Evolutionary conservation across 2,329 filamentous ascomycete species (phyloP), one percentile per base, ranked within the genome.

Genomic region (Aureobasidium zeae): DNA sequence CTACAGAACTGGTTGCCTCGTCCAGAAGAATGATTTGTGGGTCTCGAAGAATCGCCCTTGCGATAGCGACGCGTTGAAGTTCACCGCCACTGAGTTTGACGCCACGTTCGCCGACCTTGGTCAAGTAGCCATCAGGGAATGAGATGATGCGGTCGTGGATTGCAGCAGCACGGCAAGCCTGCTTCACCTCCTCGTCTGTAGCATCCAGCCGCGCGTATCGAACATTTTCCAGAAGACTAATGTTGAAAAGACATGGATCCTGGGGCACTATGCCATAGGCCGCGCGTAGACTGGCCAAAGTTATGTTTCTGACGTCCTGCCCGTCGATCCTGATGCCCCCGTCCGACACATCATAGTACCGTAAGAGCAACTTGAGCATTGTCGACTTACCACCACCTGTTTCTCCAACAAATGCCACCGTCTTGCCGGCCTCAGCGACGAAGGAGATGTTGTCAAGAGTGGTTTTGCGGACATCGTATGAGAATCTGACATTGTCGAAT

Each of bases 41-140:
- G 38, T 77, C 66, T 33, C 79, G 76, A 42, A 86, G 70, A 20
- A 86, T 77, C 9, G 79, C 79, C 6, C 83, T 70, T 0, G 82
- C 83, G 49, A 87, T 86, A 2, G 83, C 80, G 17, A 93, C 72
- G 4, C 86, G 76, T 58, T 93, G 86, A n/a, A 84, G 76, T 58
- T 94, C 86, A 1, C 86, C 86, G n/a, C 85, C 83, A 9, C 81
- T 86, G 1, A 93, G 66, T 57, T 84, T 86, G 35, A 82, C 80
- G 4, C 86, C 86, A 20, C 74, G 74, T 55, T 89, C 84, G 1
- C 86, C 86, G 1, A 91, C 84, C 7, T 74, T 63, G 0, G 85
- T 86, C 4, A 81, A 72, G 55, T 88, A 88, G 1, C 77, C 76
- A 66, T 83, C 66, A 0, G 74, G 66, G 52, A 83, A 80, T 1